Percentiles rank a stretch among this genome's conserved stretches.
Conservation (phyloP, 495 filamentous ascomycete species). For the Halenospora varia region DNA sequence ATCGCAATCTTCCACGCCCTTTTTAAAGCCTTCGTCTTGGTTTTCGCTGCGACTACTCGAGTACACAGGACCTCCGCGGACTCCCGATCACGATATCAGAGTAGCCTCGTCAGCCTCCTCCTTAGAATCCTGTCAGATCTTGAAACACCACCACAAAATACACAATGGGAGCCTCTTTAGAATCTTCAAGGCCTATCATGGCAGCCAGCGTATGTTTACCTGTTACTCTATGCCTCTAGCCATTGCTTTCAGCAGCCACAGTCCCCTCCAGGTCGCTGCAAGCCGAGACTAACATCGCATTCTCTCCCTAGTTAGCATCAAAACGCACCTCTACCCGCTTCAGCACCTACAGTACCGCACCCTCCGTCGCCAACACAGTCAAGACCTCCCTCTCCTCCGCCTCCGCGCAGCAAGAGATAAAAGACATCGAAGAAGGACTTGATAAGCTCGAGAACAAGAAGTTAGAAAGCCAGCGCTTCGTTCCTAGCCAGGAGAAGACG, state of each 20-base stretch:
- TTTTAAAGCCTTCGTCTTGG: no score
- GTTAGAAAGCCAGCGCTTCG: constrained; percentile 78
- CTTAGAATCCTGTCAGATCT: background rate
- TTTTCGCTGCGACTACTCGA: no score
- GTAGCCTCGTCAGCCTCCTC: no score
- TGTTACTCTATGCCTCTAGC: constrained; percentile 6
- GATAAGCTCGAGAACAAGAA: constrained; percentile 91
- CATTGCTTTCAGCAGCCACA: background rate
- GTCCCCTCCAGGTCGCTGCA: constrained; percentile 1
- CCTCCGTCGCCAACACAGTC: constrained; percentile 40
- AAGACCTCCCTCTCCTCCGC: constrained; percentile 54
- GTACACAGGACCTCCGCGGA: no score
- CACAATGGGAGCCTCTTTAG: constrained; percentile 63
- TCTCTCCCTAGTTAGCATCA: constrained; percentile 34
- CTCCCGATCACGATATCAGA: background rate
- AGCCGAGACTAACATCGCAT: constrained; percentile 14
- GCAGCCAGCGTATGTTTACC: constrained; percentile 58
- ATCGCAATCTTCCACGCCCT: no score
- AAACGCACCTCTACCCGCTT: constrained; percentile 71
- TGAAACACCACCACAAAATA: constrained; percentile 10
- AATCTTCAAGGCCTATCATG: constrained; percentile 76
- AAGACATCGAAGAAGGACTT: constrained; percentile 74
- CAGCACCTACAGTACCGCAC: constrained; percentile 75
- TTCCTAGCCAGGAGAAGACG: constrained; percentile 74
- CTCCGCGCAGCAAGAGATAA: constrained; percentile 65